Conservation (phyloP, 2,329 filamentous ascomycete genomes). For the Sclerotinia glacialis region DNA sequence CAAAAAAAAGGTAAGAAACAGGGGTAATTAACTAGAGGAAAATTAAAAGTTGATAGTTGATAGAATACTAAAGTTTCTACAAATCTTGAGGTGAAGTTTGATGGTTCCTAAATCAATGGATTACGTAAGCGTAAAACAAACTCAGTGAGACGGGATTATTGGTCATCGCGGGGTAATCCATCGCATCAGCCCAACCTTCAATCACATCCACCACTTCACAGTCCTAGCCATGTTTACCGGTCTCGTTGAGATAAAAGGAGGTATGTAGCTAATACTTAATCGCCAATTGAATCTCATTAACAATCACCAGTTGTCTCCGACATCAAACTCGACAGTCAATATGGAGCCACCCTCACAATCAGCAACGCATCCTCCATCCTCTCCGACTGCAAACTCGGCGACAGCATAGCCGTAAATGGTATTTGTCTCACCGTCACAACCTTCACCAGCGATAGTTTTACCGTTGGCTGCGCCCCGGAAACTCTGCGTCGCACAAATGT, state of each 20-base stretch:
- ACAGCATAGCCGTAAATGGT: constrained; percentile 94
- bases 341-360: constrained; percentile 89
- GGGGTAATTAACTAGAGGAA: not conserved
- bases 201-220: not conserved
- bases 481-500: constrained; percentile 94
- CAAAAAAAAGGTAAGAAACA: too few species aligned
- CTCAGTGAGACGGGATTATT: not conserved
- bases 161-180: constrained; percentile 12
- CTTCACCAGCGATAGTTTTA: constrained; percentile 65
- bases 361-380: constrained; percentile 69
- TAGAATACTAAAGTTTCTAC: not conserved
- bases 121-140: not conserved
- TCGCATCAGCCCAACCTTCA: not conserved
- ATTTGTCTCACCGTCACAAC: constrained; percentile 91
- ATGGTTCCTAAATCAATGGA: not conserved
- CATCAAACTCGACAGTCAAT: constrained; percentile 75
- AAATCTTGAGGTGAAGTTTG: not conserved
- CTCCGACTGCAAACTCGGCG: constrained; percentile 77
- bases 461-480: constrained; percentile 90
- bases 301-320: constrained; percentile 68
- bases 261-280: constrained; percentile 49
- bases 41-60: not conserved
- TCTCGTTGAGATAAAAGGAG: constrained; percentile 88
- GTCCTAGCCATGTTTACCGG: constrained; percentile 79
- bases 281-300: constrained; percentile 11